These are phyloP conservation scores for Trichoderma citrinoviride DNA, from an alignment of 2,329 filamentous ascomycete genomes.

Conservation along the genomic window DNA sequence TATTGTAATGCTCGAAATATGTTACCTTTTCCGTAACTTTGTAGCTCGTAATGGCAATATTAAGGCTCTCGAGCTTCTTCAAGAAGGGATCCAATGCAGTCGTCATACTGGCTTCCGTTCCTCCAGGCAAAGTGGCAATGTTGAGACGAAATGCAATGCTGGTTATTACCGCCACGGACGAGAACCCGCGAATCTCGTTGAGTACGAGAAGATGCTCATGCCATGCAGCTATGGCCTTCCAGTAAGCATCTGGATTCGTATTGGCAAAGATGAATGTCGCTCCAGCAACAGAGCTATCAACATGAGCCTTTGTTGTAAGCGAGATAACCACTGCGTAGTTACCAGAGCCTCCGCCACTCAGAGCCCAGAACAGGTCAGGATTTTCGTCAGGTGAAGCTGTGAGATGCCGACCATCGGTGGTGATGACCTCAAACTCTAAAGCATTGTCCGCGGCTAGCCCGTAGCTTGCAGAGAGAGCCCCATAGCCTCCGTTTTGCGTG, in stretches of 20 bases:
- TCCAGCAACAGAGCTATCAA: slow-evolving; percentile 31
- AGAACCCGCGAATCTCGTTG: too few relatives aligned
- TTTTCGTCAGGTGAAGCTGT: slow-evolving; percentile 40
- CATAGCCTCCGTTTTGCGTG: slow-evolving; percentile 58
- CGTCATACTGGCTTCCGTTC: too few relatives aligned
- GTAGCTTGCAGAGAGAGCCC: slow-evolving; percentile 47
- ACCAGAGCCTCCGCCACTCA: slow-evolving; percentile 54
- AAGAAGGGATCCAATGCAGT: slow-evolving; percentile 28
- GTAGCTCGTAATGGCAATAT: too few relatives aligned
- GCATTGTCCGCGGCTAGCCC: slow-evolving; percentile 60
- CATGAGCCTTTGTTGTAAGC: slow-evolving; percentile 37
- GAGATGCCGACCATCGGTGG: slow-evolving; percentile 46
- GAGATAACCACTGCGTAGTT: slow-evolving; percentile 46
- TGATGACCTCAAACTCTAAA: slow-evolving; percentile 54
- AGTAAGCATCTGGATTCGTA: too few relatives aligned
- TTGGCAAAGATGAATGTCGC: slow-evolving; percentile 27
- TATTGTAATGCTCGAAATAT: slow-evolving; percentile 32
- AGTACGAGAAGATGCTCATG: too few relatives aligned
- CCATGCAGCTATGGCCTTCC: too few relatives aligned
- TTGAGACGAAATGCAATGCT: too few relatives aligned
- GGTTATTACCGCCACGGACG: too few relatives aligned
- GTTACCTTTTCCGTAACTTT: slow-evolving; percentile 31
- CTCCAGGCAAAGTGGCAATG: too few relatives aligned
- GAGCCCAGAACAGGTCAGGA: slow-evolving; percentile 60
- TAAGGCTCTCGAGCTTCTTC: too few relatives aligned